Percentiles rank a stretch among this genome's conserved stretches.
phyloP scores from a whole-genome alignment of 78 protist genomes.

The Dictyostelium firmibasis region DNA sequence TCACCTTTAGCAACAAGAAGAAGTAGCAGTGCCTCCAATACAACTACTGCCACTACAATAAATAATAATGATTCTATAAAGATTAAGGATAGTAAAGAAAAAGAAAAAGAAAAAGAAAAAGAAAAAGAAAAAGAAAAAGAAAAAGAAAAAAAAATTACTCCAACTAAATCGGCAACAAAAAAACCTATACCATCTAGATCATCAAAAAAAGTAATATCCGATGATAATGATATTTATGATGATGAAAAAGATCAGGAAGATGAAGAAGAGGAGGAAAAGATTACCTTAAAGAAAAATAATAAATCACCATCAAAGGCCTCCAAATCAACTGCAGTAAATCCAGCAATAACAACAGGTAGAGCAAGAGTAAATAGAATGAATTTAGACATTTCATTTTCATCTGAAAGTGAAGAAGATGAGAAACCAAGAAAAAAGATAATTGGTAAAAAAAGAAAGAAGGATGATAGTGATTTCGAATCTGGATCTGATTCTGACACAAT shows the following conservation, averaged over 20 bases:
- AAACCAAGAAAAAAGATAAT: not conserved
- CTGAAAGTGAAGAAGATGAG: not conserved
- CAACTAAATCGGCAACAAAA: not conserved
- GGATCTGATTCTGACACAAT: not conserved
- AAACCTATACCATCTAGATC: not conserved
- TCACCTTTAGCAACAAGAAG: not conserved
- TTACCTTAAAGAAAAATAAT: not conserved
- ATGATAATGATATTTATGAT: not conserved
- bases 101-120: not conserved
- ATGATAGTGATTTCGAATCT: constrained; percentile 50
- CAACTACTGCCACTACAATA: too few relatives aligned
- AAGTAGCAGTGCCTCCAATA: not conserved
- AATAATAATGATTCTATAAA: too few relatives aligned
- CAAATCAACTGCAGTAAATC: not conserved
- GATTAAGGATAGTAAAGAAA: too few relatives aligned
- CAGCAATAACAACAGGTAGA: not conserved
- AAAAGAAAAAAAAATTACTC: not conserved
- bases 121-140: too few relatives aligned
- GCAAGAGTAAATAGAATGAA: not conserved
- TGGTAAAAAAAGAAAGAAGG: constrained; percentile 34
- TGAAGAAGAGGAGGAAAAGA: not conserved
- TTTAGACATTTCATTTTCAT: not conserved
- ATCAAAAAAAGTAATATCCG: not conserved
- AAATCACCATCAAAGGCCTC: not conserved
- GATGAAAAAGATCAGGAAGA: not conserved